phyloP scores from a whole-genome alignment of 1,139 yeast species.

The Eremothecium sinecaudum region DNA sequence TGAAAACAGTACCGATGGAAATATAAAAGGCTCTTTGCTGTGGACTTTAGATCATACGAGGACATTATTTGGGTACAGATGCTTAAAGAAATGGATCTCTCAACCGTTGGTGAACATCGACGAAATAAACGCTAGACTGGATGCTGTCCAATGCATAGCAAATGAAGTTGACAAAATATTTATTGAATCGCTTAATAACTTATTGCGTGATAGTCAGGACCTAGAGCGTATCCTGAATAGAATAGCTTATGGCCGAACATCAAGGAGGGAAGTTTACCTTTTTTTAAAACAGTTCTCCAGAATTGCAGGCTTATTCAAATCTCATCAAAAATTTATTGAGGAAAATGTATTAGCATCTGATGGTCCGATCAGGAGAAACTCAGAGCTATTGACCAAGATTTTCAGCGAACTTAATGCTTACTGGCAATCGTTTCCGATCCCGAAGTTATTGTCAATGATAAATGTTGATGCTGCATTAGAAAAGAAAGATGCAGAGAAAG shows the following conservation, averaged over 20 bases:
- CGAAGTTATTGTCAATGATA: constrained; percentile 42
- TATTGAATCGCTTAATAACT: constrained; percentile 43
- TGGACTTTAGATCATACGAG: constrained; percentile 76
- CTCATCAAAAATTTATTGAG: constrained; percentile 27
- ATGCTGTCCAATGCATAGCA: constrained; percentile 54
- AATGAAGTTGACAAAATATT: constrained; percentile 37
- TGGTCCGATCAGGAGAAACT: constrained; percentile 22
- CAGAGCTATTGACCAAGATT: constrained; percentile 28
- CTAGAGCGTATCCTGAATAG: constrained; percentile 59
- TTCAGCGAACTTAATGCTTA: constrained; percentile 26
- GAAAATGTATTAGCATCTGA: constrained; percentile 14
- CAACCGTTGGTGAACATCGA: constrained; percentile 52
- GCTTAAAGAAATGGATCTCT: constrained; percentile 62
- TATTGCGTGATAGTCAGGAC: constrained; percentile 48
- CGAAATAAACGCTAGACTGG: constrained; percentile 45
- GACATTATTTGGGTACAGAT: constrained; percentile 65
- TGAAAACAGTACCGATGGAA: constrained; percentile 47
- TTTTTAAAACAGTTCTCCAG: constrained; percentile 46
- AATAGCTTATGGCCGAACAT: constrained; percentile 56
- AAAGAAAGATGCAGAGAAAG: constrained; percentile 35
- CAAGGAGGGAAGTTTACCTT: constrained; percentile 56
- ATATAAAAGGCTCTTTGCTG: constrained; percentile 56
- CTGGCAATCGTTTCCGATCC: constrained; percentile 15
- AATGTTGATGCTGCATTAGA: constrained; percentile 51
- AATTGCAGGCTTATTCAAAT: constrained; percentile 23